Percentiles rank a stretch among this genome's conserved stretches.
Conservation (phyloP, 208 protist species). For the Borovskyia barvae region DNA sequence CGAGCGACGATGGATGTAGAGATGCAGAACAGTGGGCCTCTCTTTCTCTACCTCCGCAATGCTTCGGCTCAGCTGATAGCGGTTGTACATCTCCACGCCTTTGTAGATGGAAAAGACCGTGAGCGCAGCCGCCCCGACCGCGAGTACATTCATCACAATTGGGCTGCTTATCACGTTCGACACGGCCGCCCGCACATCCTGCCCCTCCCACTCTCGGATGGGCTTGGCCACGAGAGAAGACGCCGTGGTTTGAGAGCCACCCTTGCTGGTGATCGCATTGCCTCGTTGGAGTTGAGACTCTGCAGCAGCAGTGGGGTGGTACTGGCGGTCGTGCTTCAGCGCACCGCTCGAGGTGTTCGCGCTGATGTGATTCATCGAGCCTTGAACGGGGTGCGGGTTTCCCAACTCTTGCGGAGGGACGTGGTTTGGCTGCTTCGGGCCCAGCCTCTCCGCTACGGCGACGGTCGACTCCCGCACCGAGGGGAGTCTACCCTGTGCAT, state of each 20-base stretch:
- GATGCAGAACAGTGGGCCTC: slow-evolving; percentile 30
- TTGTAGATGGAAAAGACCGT: slow-evolving; percentile 50
- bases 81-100: slow-evolving; percentile 39
- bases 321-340: too few relatives aligned
- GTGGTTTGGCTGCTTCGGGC: slow-evolving; percentile 23
- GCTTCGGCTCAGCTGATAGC: slow-evolving; percentile 24
- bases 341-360: not conserved
- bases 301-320: too few relatives aligned
- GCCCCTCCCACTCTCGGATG: not conserved
- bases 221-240: slow-evolving; percentile 7
- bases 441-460: slow-evolving; percentile 16
- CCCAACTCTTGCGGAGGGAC: not conserved
- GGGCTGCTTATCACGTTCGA: slow-evolving; percentile 13
- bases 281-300: too few relatives aligned
- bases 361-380: not conserved
- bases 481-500: slow-evolving; percentile 6
- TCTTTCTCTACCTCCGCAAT: slow-evolving; percentile 26
- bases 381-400: not conserved
- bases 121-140: slow-evolving; percentile 36
- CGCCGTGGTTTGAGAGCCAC: too few relatives aligned
- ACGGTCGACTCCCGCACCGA: slow-evolving; percentile 23
- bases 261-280: too few relatives aligned
- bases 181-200: slow-evolving; percentile 11
- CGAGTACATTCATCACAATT: slow-evolving; percentile 15
- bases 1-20: slow-evolving; percentile 44